These are phyloP conservation scores for Cutaneotrichosporon spelunceum DNA, from an alignment of 1,284 basidiomycete species.

Conservation along the genomic window DNA sequence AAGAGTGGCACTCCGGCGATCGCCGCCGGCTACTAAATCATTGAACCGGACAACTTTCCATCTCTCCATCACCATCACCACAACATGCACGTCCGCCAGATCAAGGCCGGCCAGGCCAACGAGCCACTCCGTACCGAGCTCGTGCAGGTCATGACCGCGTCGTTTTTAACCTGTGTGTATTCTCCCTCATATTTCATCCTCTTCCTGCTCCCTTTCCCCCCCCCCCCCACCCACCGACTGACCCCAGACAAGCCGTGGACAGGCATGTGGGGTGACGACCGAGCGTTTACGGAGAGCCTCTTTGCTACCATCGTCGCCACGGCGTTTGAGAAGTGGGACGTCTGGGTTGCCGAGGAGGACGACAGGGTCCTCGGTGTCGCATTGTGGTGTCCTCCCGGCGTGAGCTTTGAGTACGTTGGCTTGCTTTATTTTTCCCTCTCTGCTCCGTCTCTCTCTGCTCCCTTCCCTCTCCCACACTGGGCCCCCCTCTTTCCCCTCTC, in stretches of 20 bases:
- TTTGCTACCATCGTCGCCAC: not conserved
- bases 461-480: no score
- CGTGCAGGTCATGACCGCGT: not conserved
- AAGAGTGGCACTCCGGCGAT: not conserved
- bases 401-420: not conserved
- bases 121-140: not conserved
- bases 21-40: no score
- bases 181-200: not conserved
- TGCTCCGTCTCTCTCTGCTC: no score
- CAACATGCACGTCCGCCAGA: not conserved
- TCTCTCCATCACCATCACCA: not conserved
- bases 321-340: not conserved
- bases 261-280: not conserved
- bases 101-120: not conserved
- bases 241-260: not conserved
- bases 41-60: no score
- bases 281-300: not conserved
- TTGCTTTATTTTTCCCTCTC: no score
- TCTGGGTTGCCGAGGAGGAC: not conserved
- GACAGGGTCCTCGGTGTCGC: not conserved
- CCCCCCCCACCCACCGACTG: not conserved
- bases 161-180: constrained; percentile 2
- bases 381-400: constrained; percentile 1
- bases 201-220: not conserved
- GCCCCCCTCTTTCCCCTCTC: no score